These are phyloP conservation scores for Pichia insulana DNA, from an alignment of 805 yeast species.

Conservation along the genomic window DNA sequence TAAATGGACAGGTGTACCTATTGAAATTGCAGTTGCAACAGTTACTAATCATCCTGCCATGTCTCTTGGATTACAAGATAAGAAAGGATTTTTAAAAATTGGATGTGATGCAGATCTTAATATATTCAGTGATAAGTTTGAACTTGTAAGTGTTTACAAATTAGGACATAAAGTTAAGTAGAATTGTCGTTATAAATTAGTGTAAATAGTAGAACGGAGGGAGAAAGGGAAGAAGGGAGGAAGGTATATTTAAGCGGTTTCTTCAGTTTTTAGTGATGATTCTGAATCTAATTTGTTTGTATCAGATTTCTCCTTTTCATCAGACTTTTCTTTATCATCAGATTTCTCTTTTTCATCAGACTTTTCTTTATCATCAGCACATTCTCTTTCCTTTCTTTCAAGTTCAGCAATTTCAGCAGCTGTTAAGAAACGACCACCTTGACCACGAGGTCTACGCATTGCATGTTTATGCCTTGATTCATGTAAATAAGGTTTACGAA, in stretches of 20 bases:
- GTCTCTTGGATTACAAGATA: conserved; percentile 34
- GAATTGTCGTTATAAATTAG: no score
- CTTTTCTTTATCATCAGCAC: not conserved
- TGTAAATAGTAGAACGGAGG: no score
- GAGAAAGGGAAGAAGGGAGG: no score
- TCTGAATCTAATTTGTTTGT: no score
- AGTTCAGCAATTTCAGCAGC: conserved; percentile 80
- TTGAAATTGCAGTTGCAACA: conserved; percentile 47
- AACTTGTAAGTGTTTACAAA: conserved; percentile 42
- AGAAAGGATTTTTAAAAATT: conserved; percentile 41
- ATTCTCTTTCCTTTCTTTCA: conserved; percentile 5
- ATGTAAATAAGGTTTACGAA: conserved; percentile 88
- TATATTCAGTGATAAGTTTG: conserved; percentile 35
- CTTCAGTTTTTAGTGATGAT: no score
- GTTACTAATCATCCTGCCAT: conserved; percentile 47
- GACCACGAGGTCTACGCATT: conserved; percentile 98
- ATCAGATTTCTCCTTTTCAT: no score
- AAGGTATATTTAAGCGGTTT: no score
- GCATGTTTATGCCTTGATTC: conserved; percentile 98
- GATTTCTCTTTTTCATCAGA: no score
- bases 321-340: no score
- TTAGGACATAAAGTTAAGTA: conserved; percentile 31
- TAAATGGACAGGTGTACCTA: conserved; percentile 39
- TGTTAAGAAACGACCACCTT: conserved; percentile 94
- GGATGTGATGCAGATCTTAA: conserved; percentile 54